Base-by-base conservation (phyloP, 179 eudicot genomes). In the Pouteria campechiana region DNA sequence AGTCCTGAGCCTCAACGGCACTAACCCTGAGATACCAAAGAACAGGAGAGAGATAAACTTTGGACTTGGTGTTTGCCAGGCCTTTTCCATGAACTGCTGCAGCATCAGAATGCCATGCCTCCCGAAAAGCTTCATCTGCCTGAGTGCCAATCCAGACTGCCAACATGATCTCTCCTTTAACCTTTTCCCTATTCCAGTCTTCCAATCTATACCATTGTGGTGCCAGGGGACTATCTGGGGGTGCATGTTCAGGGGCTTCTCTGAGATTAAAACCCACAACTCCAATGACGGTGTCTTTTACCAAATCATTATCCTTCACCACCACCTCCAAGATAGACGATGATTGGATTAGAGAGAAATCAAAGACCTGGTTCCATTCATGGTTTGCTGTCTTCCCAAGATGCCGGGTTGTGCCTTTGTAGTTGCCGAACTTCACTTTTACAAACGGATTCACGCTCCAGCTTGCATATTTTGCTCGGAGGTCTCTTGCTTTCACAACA, bases 41-140 rank as follows among this genome's bases (percentile, higher is more conserved):
- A 12, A 93, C 64, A 0, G 95, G 97, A 0, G 95, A 85, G 23
- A 78, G 93, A 55, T 89, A 89, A 34, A 89, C 97, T 50, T 89
- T 89, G 6, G 95, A 85, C 3, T 95, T 76, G 1, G 77, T 66
- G 8, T 80, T 81, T 29, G 83, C 62, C 35, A 74, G 74, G 3
- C 93, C 73, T 61, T 81, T 74, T 70, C 86, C 98, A 21, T 79
- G 55, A 11, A 86, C 69, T 4, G 67, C 64, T 18, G 94, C 90
- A 18, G 98, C 76, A 58, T 89, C 97, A 19, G 95, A 85, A 60
- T 81, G 97, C 89, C 97, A 89, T n/a, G 97, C 97, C 46, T 85
- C 95, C 17, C 89, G 79, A 55, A 78, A 89, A 3, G 93, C 70
- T 41, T 89, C 97, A 23, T 89, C 97, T 7, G 95, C 97, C 61